Evolutionary conservation across 73 alveolate species (phyloP).

Genomic region (Paramecium primaurelia): DNA sequence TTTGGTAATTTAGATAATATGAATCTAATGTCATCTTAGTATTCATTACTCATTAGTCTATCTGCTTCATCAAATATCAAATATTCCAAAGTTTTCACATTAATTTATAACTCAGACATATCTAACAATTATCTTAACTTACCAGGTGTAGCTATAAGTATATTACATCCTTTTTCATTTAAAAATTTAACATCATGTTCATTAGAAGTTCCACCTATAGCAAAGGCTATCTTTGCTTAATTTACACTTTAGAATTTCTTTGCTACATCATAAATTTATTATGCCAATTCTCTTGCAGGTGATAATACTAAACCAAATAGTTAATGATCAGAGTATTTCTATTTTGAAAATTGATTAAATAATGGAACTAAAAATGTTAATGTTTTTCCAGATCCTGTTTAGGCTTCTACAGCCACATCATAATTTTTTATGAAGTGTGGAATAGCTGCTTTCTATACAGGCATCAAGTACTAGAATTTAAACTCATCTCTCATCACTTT

Average conservation of each 20-base stretch:
- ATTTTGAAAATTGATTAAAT: constrained; percentile 65
- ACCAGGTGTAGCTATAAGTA: constrained; percentile 99
- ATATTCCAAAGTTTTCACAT: constrained; percentile 74
- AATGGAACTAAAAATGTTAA: constrained; percentile 92
- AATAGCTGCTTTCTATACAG: constrained; percentile 82
- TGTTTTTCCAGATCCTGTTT: constrained; percentile 99
- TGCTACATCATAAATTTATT: constrained; percentile 91
- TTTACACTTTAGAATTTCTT: constrained; percentile 44
- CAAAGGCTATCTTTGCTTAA: constrained; percentile 65
- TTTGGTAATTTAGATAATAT: constrained; percentile 92
- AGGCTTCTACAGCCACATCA: constrained; percentile 93
- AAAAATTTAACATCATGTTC: constrained; percentile 83
- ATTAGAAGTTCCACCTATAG: constrained; percentile 91
- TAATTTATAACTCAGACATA: constrained; percentile 68
- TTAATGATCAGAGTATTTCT: neutral
- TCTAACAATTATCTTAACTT: constrained; percentile 92
- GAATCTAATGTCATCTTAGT: constrained; percentile 74
- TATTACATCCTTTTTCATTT: constrained; percentile 84
- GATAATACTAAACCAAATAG: constrained; percentile 87
- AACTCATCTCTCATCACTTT: constrained; percentile 46
- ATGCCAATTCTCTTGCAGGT: constrained; percentile 99
- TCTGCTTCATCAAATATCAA: constrained; percentile 99
- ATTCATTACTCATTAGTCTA: constrained; percentile 88
- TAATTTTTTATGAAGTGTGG: constrained; percentile 80
- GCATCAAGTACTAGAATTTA: constrained; percentile 71